Base-by-base conservation (phyloP, 2,329 filamentous ascomycete species). In the Parastagonospora avenae region DNA sequence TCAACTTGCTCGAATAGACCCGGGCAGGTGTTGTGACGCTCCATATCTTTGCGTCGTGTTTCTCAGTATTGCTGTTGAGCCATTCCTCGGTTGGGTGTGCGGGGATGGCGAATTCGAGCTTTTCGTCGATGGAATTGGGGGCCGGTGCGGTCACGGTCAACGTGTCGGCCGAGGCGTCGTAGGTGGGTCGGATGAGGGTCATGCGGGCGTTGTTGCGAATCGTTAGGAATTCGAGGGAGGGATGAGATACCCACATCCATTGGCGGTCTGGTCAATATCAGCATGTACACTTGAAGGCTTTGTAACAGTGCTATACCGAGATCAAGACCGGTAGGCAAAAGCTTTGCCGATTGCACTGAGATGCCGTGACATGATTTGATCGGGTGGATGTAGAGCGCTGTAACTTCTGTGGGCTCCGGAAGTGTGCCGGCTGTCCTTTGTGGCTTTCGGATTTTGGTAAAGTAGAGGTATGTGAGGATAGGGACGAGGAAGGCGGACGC, bases 281-380 rank as follows among this genome's bases (percentile, higher is more conserved):
- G 51, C 16, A 4, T 10, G 31, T 30, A 30, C 7, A n/a, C 5
- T 33, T 14, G 35, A 10, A 33, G 14, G 28, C 19, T 15, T 42
- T 9, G 6, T 28, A 12, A 19, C 5, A 2, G 4, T n/a, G 48
- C 41, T n/a, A 24, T 64, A 71, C 68, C 68, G 10, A 87, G 75
- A 38, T 85, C 82, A 9, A 88, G 76, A 0, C 85, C 85, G 3
- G 82, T 80, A 39, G 77, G 78, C 30, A 80, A 75, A 1, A 88
- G 74, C 4, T 73, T 76, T 2, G 82, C 78, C 2, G 76, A 78
- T 12, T 78, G 67, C 8, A 87, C 74, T 35, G 80, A 75, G 58
- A 88, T 77, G 8, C 85, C 85, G 39, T 85, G 83, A 60, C 85
- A 88, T 53, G 85, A 87, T 64, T 88, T 88, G 62, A 88, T 83